Base-by-base conservation (phyloP, 495 filamentous ascomycete species). In the Talaromyces liani region DNA sequence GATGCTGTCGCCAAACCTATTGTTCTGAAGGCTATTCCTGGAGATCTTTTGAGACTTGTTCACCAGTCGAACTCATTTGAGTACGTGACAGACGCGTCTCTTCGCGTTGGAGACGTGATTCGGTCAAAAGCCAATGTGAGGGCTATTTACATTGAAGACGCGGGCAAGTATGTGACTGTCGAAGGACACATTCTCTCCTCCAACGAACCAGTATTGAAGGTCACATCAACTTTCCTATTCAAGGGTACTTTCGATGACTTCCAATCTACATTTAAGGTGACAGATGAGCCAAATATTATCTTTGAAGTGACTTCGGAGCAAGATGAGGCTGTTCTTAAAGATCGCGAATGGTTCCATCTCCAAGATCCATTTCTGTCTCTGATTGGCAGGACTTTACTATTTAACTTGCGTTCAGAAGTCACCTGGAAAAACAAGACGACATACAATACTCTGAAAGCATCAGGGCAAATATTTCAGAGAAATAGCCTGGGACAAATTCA, bases 1-100 rank as follows among this genome's bases (percentile, higher is more conserved):
- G 96, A 98, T 75, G 94, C 93, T 41, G 97, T 98, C 72, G 97
- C 90, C 22, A 97, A 96, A 80, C 92, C 94, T 0, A 96, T 97
- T 71, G 97, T 98, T 82, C 93, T 93, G 65, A 85, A 89, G 63
- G 88, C 84, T 64, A 95, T 97, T 66, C 93, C 97, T 66, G 94
- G 94, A 41, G 93, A 98, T 72, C 82, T 98, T 47, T 81, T 98
- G 55, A 93, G 91, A 75, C 86, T 98, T 51, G 92, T 98, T n/a
- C 93, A 98, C 78, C 75, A 97, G 54, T 96, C 92, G 39, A 98
- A 98, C 71, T 86, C 89, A 55, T 98, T 98, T 87, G 89, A 94
- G 64, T 97, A 98, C 93, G 82, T 97, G 64, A 92, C 93, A 24
- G 94, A 95, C 60, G 92, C 93, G n/a, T 91, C 93, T 24, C 76